phyloP scores from a whole-genome alignment of 352 stramenopile species.

The Phytopythium montanum region DNA sequence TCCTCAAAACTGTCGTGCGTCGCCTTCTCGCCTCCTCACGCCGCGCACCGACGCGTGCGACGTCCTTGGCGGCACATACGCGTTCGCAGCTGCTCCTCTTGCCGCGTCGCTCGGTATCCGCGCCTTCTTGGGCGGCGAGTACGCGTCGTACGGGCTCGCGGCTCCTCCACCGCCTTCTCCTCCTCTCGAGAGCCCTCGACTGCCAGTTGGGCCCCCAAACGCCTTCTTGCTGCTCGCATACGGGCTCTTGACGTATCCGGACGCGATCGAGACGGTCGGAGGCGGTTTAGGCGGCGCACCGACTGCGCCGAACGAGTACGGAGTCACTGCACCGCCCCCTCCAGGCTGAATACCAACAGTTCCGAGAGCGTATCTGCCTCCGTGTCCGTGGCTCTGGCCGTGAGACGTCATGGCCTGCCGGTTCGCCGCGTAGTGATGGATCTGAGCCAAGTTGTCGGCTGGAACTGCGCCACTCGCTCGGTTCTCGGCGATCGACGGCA shows the following conservation, averaged over 20 bases:
- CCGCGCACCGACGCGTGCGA: conserved; percentile 37
- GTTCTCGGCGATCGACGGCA: conserved; percentile 33
- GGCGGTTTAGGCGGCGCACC: conserved; percentile 37
- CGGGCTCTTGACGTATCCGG: conserved; percentile 46
- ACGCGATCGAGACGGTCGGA: conserved; percentile 13
- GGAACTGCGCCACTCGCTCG: conserved; percentile 19
- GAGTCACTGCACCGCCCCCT: conserved; percentile 13
- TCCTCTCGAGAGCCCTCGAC: conserved; percentile 2
- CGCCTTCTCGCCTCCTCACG: conserved; percentile 12
- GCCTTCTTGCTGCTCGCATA: conserved; percentile 27
- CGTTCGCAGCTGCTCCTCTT: conserved; percentile 3
- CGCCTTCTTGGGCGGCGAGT: conserved; percentile 46
- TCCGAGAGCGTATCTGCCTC: not conserved
- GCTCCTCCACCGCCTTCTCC: conserved; percentile 2
- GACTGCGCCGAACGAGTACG: conserved; percentile 22
- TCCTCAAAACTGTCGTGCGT: conserved; percentile 3
- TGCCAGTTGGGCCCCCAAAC: conserved; percentile 10
- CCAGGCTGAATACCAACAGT: not conserved
- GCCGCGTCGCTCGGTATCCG: conserved; percentile 17
- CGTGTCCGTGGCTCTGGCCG: conserved; percentile 13
- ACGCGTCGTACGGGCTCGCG: conserved; percentile 38
- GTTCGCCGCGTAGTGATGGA: conserved; percentile 27
- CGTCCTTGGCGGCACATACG: conserved; percentile 36
- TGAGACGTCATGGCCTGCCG: conserved; percentile 59
- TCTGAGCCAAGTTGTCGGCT: conserved; percentile 35